Percentiles rank a stretch among this genome's conserved stretches.
phyloP scores from a whole-genome alignment of 306 rosid species.

The Betula pendula region DNA sequence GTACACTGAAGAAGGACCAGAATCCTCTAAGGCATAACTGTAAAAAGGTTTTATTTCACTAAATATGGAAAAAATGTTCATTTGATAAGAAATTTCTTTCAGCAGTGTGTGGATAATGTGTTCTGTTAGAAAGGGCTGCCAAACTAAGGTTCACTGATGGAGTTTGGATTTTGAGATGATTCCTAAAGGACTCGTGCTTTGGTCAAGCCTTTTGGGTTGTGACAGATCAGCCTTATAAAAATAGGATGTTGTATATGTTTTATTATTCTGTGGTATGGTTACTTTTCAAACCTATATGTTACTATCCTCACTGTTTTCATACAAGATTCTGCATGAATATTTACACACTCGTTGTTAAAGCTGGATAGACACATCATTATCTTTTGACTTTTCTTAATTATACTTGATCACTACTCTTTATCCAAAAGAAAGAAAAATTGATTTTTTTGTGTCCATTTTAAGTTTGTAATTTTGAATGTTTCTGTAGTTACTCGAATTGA shows the following conservation, averaged over 20 bases:
- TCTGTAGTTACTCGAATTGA: conserved; percentile 69
- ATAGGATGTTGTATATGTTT: not conserved
- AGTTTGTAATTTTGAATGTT: not conserved
- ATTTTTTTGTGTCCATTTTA: conserved; percentile 2
- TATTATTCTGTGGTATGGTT: not conserved
- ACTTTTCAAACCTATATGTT: not conserved
- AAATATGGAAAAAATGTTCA: not conserved
- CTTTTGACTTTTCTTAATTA: not conserved
- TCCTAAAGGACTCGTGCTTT: not conserved
- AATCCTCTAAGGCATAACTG: conserved; percentile 4
- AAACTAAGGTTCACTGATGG: not conserved
- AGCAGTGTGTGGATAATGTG: not conserved
- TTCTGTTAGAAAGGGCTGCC: not conserved
- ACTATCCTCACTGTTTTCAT: not conserved
- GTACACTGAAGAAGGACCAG: not conserved
- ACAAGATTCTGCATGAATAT: not conserved
- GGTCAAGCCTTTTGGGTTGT: conserved; percentile 7
- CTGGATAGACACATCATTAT: not conserved
- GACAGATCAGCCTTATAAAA: not conserved
- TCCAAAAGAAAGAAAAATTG: not conserved
- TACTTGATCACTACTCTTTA: not conserved
- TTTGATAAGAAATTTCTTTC: not conserved
- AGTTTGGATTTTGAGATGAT: conserved; percentile 1
- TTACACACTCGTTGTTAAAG: not conserved
- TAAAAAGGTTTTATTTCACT: not conserved